phyloP scores from a whole-genome alignment of 2,329 filamentous ascomycete genomes.

The Helotiales sp. region DNA sequence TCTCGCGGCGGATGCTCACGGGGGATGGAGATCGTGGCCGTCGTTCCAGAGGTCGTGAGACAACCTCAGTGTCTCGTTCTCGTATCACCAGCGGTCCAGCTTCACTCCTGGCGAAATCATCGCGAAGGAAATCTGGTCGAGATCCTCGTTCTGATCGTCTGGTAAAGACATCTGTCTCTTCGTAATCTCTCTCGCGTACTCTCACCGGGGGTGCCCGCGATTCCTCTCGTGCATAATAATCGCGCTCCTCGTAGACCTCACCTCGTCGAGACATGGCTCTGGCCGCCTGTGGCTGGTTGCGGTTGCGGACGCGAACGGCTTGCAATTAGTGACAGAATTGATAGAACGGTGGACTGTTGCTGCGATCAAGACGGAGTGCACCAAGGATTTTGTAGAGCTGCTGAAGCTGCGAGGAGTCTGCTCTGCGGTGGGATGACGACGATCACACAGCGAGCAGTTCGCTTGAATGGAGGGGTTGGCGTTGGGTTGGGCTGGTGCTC shows the following conservation, averaged over 20 bases:
- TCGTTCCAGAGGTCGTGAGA: slow-evolving; percentile 28
- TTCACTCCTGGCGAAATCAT: slow-evolving; percentile 30
- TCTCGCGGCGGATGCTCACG: slow-evolving; percentile 28
- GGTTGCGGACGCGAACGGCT: not conserved
- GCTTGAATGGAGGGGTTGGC: slow-evolving; percentile 8
- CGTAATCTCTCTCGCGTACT: slow-evolving; percentile 30
- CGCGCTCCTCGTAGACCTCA: slow-evolving; percentile 27
- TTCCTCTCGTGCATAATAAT: slow-evolving; percentile 29
- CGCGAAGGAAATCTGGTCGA: slow-evolving; percentile 33
- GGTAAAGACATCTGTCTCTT: slow-evolving; percentile 30
- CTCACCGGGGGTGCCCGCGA: slow-evolving; percentile 21
- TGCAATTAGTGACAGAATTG: not conserved
- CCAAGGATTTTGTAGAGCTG: slow-evolving; percentile 12
- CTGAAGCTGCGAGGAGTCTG: slow-evolving; percentile 16
- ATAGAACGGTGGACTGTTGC: not conserved
- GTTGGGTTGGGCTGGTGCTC: not conserved
- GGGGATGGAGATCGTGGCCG: slow-evolving; percentile 33
- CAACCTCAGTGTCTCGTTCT: slow-evolving; percentile 32
- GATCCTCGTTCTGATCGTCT: slow-evolving; percentile 27
- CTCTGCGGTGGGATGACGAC: slow-evolving; percentile 25
- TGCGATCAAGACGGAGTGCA: not conserved
- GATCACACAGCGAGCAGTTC: not conserved
- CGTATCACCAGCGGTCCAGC: slow-evolving; percentile 32
- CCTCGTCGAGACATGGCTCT: slow-evolving; percentile 17
- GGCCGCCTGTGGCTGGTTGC: not conserved